Conservation (phyloP, 106 monocot genomes). For the Vanilla planifolia region DNA sequence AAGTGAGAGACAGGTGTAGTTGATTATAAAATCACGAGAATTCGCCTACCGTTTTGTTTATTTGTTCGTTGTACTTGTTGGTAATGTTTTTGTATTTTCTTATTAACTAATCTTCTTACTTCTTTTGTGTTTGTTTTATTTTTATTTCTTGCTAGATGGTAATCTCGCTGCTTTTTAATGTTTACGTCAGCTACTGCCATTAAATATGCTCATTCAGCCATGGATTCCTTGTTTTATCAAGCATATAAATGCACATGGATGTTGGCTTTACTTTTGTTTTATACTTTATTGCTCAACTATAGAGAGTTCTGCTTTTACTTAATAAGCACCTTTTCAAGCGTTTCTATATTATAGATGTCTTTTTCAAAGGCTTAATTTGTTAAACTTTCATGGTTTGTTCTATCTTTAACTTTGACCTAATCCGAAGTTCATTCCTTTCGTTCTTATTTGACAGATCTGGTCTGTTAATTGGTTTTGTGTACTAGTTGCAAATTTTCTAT, state of each 20-base stretch:
- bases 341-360: constrained; percentile 1
- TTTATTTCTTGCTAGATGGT: no score
- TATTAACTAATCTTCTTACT: constrained; percentile 1
- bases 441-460: no score
- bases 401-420: no score
- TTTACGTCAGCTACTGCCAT: background rate
- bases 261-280: constrained; percentile 2
- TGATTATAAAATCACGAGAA: background rate
- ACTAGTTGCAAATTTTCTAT: no score
- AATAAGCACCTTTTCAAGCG: background rate
- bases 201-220: background rate
- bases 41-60: background rate
- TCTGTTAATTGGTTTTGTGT: no score
- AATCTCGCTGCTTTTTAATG: no score
- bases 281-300: background rate
- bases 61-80: background rate
- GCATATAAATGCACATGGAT: constrained; percentile 1
- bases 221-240: background rate
- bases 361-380: background rate
- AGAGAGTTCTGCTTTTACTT: constrained; percentile 2
- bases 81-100: background rate
- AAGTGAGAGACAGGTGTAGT: constrained; percentile 10
- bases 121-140: background rate
- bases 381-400: background rate
- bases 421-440: no score